phyloP scores from a whole-genome alignment of 2,329 filamentous ascomycete genomes.

The Microcyclospora tardicrescens region DNA sequence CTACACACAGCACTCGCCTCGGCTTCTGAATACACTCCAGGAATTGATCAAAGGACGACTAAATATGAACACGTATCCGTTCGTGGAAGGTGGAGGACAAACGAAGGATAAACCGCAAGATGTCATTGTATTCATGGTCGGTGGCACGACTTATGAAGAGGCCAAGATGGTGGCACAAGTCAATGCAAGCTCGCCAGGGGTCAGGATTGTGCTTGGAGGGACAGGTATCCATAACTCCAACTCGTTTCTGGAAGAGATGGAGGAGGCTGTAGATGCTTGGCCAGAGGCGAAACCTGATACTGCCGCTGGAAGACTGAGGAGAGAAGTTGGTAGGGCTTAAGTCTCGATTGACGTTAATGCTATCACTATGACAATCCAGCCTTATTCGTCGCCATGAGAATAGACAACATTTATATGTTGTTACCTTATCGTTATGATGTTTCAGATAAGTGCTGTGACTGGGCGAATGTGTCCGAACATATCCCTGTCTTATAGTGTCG shows the following conservation, averaged over 20 bases:
- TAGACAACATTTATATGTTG: too few relatives aligned
- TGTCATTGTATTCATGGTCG: conserved; percentile 86
- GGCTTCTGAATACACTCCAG: conserved; percentile 75
- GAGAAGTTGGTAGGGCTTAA: conserved; percentile 41
- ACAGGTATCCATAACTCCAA: conserved; percentile 79
- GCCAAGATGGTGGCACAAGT: conserved; percentile 92
- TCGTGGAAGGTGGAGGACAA: conserved; percentile 74
- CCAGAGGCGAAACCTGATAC: conserved; percentile 53
- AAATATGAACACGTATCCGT: conserved; percentile 79
- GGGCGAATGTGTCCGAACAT: too few relatives aligned
- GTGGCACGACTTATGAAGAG: conserved; percentile 90
- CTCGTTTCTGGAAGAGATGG: conserved; percentile 81
- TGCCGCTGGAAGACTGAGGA: conserved; percentile 48
- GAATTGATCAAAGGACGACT: conserved; percentile 86
- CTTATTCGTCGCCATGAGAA: too few relatives aligned
- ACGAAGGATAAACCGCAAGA: conserved; percentile 95
- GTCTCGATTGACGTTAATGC: too few relatives aligned
- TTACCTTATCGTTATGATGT: too few relatives aligned
- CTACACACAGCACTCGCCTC: conserved; percentile 91
- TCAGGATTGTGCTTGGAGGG: conserved; percentile 78
- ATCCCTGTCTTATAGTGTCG: too few relatives aligned
- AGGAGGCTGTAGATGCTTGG: conserved; percentile 78
- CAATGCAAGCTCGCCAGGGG: conserved; percentile 78
- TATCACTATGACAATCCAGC: too few relatives aligned
- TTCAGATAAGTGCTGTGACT: too few relatives aligned